Percentiles rank a stretch among this genome's conserved stretches.
Evolutionary conservation across 1,284 basidiomycete genomes (phyloP).

Genomic region (Boletellus deceptivus): DNA sequence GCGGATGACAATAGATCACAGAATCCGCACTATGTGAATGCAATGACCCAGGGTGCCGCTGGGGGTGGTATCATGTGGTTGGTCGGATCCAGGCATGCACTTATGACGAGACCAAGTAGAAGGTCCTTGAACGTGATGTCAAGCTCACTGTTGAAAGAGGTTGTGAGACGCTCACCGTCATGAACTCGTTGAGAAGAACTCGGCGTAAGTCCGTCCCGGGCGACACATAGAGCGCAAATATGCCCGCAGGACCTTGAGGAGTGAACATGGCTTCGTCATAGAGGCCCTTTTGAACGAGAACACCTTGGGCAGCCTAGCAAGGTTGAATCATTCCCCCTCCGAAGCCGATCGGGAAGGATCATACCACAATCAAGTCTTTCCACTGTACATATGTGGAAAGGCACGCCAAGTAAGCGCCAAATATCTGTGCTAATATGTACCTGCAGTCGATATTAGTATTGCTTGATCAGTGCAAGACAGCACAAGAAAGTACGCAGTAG

Average conservation of each 20-base stretch:
- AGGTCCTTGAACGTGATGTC: constrained; percentile 50
- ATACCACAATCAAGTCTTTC: constrained; percentile 46
- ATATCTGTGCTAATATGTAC: constrained; percentile 61
- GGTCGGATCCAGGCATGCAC: constrained; percentile 58
- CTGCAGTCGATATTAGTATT: constrained; percentile 32
- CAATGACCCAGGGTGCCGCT: constrained; percentile 50
- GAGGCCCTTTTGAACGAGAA: constrained; percentile 41
- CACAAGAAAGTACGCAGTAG: constrained; percentile 38
- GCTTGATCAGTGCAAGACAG: not conserved
- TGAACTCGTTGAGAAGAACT: constrained; percentile 65
- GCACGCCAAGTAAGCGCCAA: constrained; percentile 62
- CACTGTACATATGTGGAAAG: constrained; percentile 62
- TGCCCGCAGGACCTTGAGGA: constrained; percentile 59
- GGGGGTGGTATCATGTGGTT: constrained; percentile 58
- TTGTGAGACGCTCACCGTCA: constrained; percentile 45
- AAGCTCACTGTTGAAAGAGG: not conserved
- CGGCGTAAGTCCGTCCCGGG: constrained; percentile 51
- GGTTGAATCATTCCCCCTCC: not conserved
- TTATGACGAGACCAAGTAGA: constrained; percentile 59
- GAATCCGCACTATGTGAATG: constrained; percentile 47
- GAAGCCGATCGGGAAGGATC: constrained; percentile 7
- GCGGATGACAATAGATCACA: not conserved
- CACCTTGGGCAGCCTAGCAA: constrained; percentile 38
- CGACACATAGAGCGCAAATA: constrained; percentile 54
- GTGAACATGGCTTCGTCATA: constrained; percentile 50